A percentile compares a stretch with the other conserved stretches of the same genome.
These are phyloP conservation scores for Leccinum ochraceum DNA, from an alignment of 768 basidiomycete genomes.

Conservation along the genomic window DNA sequence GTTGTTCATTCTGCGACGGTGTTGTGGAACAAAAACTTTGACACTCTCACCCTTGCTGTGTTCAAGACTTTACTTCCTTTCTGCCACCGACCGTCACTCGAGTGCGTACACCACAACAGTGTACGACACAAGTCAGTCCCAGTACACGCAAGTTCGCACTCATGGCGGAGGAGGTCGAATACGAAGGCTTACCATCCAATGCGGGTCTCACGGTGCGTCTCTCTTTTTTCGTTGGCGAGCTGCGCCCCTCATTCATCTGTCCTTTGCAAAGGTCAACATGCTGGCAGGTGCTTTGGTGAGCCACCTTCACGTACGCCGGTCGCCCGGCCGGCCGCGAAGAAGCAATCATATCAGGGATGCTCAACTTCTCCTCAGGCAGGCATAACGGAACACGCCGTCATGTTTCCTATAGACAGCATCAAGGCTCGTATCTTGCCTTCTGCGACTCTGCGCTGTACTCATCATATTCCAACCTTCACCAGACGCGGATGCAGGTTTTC, in stretches of 20 bases:
- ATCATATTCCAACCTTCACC: constrained; percentile 3
- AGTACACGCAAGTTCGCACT: constrained; percentile 14
- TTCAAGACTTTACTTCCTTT: neutral
- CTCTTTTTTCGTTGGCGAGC: constrained; percentile 10
- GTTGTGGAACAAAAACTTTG: constrained; percentile 10
- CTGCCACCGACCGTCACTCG: neutral
- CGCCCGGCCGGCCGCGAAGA: neutral
- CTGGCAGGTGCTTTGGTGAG: constrained; percentile 92
- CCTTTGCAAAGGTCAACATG: constrained; percentile 80
- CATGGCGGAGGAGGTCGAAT: constrained; percentile 53
- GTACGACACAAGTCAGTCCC: constrained; percentile 6
- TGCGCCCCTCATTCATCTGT: constrained; percentile 16
- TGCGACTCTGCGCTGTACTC: constrained; percentile 2
- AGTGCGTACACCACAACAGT: constrained; percentile 9
- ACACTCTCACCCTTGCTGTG: constrained; percentile 8
- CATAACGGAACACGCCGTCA: constrained; percentile 98
- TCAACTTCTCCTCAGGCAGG: constrained; percentile 69
- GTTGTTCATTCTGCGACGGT: constrained; percentile 1
- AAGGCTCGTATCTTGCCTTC: constrained; percentile 60
- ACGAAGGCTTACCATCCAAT: constrained; percentile 71
- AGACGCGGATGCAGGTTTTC: constrained; percentile 99
- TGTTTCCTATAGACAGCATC: constrained; percentile 98
- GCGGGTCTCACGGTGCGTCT: constrained; percentile 67
- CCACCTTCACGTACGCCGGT: constrained; percentile 21
- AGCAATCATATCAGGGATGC: constrained; percentile 1